These are phyloP conservation scores for Coniella vitis DNA, from an alignment of 2,329 filamentous ascomycete genomes.

Conservation along the genomic window DNA sequence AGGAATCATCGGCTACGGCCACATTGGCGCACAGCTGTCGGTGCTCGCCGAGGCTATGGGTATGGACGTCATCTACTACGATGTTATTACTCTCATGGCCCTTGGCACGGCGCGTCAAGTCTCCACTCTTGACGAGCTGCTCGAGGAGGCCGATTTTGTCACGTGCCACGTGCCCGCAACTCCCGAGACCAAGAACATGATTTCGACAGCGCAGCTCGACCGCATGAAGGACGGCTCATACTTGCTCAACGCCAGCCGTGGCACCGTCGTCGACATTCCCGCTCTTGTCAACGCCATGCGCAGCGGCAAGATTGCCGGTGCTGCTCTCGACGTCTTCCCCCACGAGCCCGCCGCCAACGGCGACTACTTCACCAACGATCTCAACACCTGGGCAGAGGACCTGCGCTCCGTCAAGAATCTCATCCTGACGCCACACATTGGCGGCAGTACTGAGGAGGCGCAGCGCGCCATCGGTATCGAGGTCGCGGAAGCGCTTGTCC, in stretches of 20 bases:
- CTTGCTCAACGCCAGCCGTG: slow-evolving; percentile 91
- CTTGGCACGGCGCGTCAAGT: slow-evolving; percentile 85
- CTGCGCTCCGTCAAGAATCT: slow-evolving; percentile 82
- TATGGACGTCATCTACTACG: slow-evolving; percentile 97
- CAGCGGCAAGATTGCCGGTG: slow-evolving; percentile 80
- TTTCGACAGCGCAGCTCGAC: slow-evolving; percentile 69
- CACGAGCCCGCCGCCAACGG: slow-evolving; percentile 91
- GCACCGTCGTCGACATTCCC: slow-evolving; percentile 88
- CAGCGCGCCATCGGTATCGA: slow-evolving; percentile 94
- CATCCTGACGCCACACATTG: slow-evolving; percentile 94
- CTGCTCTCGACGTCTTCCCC: slow-evolving; percentile 94
- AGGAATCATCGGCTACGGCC: slow-evolving; percentile 92
- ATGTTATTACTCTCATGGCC: slow-evolving; percentile 89
- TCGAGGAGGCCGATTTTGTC: slow-evolving; percentile 80
- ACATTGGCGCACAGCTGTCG: slow-evolving; percentile 93
- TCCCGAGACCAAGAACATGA: slow-evolving; percentile 88
- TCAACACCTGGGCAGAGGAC: slow-evolving; percentile 83
- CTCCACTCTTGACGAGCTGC: slow-evolving; percentile 65
- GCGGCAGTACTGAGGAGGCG: slow-evolving; percentile 94
- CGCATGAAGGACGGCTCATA: slow-evolving; percentile 92
- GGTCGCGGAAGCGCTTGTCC: slow-evolving; percentile 78
- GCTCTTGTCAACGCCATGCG: slow-evolving; percentile 85
- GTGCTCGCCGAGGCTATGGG: slow-evolving; percentile 96
- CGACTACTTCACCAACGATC: slow-evolving; percentile 79
- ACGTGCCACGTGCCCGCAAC: slow-evolving; percentile 92